Percentiles rank a stretch among this genome's conserved stretches.
Conservation (phyloP, 1,284 basidiomycete species). For the Sanguinoderma infundibulare region DNA sequence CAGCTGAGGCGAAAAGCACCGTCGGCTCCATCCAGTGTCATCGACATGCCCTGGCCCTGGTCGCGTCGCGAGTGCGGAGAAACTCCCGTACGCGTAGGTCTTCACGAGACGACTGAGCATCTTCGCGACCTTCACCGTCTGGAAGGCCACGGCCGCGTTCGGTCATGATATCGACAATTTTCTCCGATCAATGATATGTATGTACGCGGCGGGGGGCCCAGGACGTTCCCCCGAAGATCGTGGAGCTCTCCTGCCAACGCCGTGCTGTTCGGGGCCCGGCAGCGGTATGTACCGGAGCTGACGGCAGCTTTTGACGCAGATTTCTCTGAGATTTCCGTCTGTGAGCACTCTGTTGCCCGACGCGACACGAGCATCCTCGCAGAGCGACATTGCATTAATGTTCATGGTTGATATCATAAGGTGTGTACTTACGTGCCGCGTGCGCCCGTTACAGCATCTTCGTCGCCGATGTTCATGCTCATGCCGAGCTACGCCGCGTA, state of each 20-base stretch:
- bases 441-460: constrained; percentile 44
- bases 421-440: background rate
- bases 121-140: background rate
- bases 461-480: constrained; percentile 48
- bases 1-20: too few relatives aligned
- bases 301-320: background rate
- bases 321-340: background rate
- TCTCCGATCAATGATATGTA: background rate
- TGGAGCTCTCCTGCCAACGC: background rate
- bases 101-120: background rate
- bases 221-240: background rate
- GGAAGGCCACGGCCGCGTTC: background rate
- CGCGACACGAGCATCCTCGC: background rate
- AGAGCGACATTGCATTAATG: too few relatives aligned
- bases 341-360: background rate
- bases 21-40: too few relatives aligned
- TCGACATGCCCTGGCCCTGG: background rate
- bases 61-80: background rate
- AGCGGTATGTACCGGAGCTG: background rate
- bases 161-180: background rate
- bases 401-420: too few relatives aligned
- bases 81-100: background rate
- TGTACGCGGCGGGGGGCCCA: too few relatives aligned
- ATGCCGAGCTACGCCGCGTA: constrained; percentile 41
- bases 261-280: background rate